phyloP scores from a whole-genome alignment of 139 green algal species.

The Klebsormidium nitens region DNA sequence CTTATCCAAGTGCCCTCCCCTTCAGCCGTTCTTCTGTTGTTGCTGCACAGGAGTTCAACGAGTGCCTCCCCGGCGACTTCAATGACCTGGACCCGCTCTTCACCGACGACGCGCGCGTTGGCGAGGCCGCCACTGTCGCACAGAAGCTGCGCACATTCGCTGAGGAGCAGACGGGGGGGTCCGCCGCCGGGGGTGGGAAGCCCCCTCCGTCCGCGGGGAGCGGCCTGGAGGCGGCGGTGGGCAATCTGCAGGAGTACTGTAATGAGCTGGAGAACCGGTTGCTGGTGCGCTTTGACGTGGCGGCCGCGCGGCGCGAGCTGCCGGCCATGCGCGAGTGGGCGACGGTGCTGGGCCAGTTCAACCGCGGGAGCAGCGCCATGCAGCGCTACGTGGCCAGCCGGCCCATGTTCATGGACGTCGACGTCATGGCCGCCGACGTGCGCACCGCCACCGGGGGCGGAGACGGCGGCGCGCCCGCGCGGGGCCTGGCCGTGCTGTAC shows the following conservation, averaged over 20 bases:
- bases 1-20: neutral
- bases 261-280: slow-evolving; percentile 35
- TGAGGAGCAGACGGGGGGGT: slow-evolving; percentile 21
- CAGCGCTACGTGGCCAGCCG: slow-evolving; percentile 31
- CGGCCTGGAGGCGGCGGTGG: slow-evolving; percentile 25
- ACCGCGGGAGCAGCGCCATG: slow-evolving; percentile 22
- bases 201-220: neutral
- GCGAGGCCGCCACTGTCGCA: slow-evolving; percentile 18
- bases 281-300: slow-evolving; percentile 21
- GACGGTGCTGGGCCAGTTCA: slow-evolving; percentile 33
- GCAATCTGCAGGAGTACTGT: slow-evolving; percentile 36
- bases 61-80: too few species aligned
- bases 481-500: slow-evolving; percentile 12
- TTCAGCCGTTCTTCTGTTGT: neutral
- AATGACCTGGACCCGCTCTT: slow-evolving; percentile 10
- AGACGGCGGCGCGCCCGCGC: neutral
- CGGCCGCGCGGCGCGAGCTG: slow-evolving; percentile 13
- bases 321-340: slow-evolving; percentile 27
- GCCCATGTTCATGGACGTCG: slow-evolving; percentile 36
- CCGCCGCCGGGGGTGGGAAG: slow-evolving; percentile 14
- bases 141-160: slow-evolving; percentile 31
- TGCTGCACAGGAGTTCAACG: too few species aligned
- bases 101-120: slow-evolving; percentile 19
- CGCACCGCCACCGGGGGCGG: slow-evolving; percentile 7
- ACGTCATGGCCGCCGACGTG: slow-evolving; percentile 11